These are phyloP conservation scores for Mollisia scopiformis DNA, from an alignment of 2,329 filamentous ascomycete species.

Conservation along the genomic window DNA sequence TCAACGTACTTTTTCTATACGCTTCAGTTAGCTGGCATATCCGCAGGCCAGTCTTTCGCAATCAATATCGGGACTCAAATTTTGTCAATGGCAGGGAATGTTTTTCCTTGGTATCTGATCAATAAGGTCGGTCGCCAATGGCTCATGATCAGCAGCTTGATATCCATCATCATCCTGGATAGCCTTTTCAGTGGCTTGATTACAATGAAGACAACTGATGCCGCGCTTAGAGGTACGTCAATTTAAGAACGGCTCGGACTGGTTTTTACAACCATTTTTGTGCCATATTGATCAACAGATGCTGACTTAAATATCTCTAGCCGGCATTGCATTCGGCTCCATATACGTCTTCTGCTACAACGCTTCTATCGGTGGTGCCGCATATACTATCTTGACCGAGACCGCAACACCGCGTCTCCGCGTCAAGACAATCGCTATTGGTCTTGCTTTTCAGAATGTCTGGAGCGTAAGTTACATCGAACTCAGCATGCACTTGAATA, in stretches of 20 bases:
- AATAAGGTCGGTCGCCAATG: constrained; percentile 15
- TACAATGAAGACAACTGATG: no score
- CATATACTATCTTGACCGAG: constrained; percentile 32
- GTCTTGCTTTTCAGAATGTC: constrained; percentile 17
- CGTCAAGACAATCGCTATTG: constrained; percentile 29
- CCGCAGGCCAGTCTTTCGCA: constrained; percentile 38
- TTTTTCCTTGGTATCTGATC: constrained; percentile 22
- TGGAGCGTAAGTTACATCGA: no score
- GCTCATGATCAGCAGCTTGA: not conserved
- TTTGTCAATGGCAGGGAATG: constrained; percentile 40
- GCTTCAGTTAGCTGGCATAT: constrained; percentile 42
- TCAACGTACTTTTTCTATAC: constrained; percentile 42
- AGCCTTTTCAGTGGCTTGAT: no score
- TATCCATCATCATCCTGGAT: no score
- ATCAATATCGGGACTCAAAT: constrained; percentile 41
- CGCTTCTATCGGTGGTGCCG: constrained; percentile 42
- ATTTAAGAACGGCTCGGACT: no score
- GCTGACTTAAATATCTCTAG: no score
- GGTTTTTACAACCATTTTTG: no score
- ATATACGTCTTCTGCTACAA: constrained; percentile 26
- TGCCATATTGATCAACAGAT: no score
- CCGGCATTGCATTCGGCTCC: no score
- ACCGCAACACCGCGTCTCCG: constrained; percentile 28
- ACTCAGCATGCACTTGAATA: no score
- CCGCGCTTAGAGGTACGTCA: no score